A percentile compares a stretch with the other conserved stretches of the same genome.
These are phyloP conservation scores for Liriodendron chinense DNA, from an alignment of 164 flowering plant genomes.

Conservation along the genomic window DNA sequence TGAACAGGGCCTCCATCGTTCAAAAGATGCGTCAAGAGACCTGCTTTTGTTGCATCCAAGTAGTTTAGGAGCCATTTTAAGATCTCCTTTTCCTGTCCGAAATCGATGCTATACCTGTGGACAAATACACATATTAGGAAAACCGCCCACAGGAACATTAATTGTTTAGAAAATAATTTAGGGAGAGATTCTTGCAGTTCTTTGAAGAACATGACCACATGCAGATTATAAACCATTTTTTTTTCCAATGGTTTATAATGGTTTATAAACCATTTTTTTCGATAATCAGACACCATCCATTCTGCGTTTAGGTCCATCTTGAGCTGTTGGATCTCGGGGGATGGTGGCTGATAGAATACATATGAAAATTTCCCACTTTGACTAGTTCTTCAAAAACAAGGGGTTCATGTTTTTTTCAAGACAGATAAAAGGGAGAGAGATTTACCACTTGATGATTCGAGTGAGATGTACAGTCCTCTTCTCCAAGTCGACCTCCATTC, in stretches of 20 bases:
- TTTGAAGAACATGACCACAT: background rate
- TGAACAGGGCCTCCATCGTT: slow-evolving; percentile 63
- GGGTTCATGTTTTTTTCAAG: background rate
- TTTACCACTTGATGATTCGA: slow-evolving; percentile 77
- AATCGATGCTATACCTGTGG: slow-evolving; percentile 76
- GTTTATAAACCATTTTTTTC: too few relatives aligned
- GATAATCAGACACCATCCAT: too few relatives aligned
- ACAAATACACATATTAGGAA: background rate
- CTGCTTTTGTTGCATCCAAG: slow-evolving; percentile 81
- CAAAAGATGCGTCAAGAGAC: slow-evolving; percentile 79
- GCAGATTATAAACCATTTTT: background rate
- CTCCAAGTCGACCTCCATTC: slow-evolving; percentile 63
- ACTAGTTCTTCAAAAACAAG: background rate
- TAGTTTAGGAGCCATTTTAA: slow-evolving; percentile 67
- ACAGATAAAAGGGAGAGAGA: background rate
- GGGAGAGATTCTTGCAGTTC: background rate
- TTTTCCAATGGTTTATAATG: too few relatives aligned
- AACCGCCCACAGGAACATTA: background rate
- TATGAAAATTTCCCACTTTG: background rate
- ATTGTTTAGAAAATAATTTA: background rate
- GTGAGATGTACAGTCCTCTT: slow-evolving; percentile 74
- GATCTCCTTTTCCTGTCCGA: slow-evolving; percentile 68
- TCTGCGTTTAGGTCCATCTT: background rate
- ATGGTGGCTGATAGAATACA: background rate
- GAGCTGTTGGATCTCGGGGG: background rate